Conservation (phyloP, 225 moss, liverwort and hornwort species). For the Ulota crispa region DNA sequence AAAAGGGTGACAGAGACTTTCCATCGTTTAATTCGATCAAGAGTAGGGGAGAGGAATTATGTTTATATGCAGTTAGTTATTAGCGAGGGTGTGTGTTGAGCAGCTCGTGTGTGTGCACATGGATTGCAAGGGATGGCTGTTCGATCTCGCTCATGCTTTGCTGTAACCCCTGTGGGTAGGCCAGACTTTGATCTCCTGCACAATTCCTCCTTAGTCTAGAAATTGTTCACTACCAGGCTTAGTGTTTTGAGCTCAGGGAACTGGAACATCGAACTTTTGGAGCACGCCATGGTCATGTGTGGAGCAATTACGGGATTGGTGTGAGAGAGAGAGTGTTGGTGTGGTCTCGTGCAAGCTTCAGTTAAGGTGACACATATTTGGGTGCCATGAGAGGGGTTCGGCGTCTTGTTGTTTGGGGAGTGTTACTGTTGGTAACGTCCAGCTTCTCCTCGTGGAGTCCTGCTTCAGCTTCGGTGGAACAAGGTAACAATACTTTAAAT, state of each 20-base stretch:
- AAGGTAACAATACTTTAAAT: constrained; percentile 25
- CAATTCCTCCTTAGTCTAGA: background rate
- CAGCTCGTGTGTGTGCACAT: background rate
- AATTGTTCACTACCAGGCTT: background rate
- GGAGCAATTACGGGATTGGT: background rate
- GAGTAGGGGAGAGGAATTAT: background rate
- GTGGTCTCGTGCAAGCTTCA: background rate
- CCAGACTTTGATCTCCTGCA: background rate
- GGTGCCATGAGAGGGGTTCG: constrained; percentile 22
- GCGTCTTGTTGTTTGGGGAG: background rate
- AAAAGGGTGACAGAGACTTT: no score
- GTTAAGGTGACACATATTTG: background rate
- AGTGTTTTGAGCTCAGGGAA: background rate
- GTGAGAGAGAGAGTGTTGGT: background rate
- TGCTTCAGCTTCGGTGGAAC: constrained; percentile 32
- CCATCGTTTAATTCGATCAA: no score
- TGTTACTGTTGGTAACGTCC: constrained; percentile 2
- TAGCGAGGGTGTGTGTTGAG: background rate
- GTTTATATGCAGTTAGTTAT: background rate
- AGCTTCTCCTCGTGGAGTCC: constrained; percentile 21
- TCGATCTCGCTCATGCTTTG: background rate
- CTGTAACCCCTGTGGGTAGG: background rate
- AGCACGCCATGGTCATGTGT: background rate
- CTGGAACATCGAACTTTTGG: background rate
- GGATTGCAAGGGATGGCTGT: background rate